Percentiles rank a stretch among this genome's conserved stretches.
phyloP scores from a whole-genome alignment of 1,139 yeast species.

The Magnusiomyces suaveolens region DNA sequence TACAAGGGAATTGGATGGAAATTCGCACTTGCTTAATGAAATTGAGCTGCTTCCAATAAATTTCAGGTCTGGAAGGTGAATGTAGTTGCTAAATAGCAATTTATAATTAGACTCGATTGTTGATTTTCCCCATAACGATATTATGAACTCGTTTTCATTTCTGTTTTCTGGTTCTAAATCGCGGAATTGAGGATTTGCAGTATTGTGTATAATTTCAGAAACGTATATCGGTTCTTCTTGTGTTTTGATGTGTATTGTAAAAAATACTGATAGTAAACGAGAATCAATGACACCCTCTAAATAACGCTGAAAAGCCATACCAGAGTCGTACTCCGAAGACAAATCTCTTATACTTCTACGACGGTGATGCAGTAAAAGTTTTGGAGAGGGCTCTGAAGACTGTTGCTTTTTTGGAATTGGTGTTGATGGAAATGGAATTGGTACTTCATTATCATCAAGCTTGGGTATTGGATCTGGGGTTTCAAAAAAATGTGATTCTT shows the following conservation, averaged over 20 bases:
- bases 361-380: slow-evolving; percentile 1
- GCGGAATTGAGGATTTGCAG: slow-evolving; percentile 12
- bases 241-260: slow-evolving; percentile 8
- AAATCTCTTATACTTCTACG: slow-evolving; percentile 10
- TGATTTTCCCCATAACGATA: slow-evolving; percentile 13
- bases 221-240: slow-evolving; percentile 13
- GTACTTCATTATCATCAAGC: not conserved
- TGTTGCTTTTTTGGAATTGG: not conserved
- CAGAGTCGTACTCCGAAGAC: slow-evolving; percentile 8
- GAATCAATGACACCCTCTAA: slow-evolving; percentile 4
- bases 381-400: not conserved
- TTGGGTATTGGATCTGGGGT: not conserved
- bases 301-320: slow-evolving; percentile 7
- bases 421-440: not conserved
- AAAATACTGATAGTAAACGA: slow-evolving; percentile 7
- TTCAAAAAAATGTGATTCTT: not conserved
- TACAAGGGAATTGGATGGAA: slow-evolving; percentile 30
- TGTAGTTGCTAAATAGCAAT: slow-evolving; percentile 7
- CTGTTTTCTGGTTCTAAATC: not conserved
- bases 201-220: slow-evolving; percentile 7
- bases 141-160: slow-evolving; percentile 4
- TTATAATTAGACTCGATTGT: not conserved
- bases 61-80: slow-evolving; percentile 17
- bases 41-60: slow-evolving; percentile 18
- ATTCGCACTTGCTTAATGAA: slow-evolving; percentile 11